Base-by-base conservation (phyloP, 176 grass and related monocot species). In the Pharus latifolius region DNA sequence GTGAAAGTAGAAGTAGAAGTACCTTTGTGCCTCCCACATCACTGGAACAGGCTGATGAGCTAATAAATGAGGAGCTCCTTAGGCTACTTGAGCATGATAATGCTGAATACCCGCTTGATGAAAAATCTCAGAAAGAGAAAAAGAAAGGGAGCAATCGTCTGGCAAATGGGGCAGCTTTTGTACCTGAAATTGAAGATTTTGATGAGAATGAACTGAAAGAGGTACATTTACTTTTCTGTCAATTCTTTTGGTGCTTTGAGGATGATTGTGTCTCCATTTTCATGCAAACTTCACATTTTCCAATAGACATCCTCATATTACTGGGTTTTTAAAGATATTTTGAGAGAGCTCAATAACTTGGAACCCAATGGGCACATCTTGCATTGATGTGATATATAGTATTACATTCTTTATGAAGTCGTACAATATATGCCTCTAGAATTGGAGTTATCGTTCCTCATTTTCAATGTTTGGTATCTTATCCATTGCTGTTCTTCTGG, bases 151-250 rank as follows among this genome's bases (percentile, higher is more conserved):
- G 22, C 44, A 97, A 88, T 74, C 67, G 38, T 22, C 43, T 61
- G 32, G 26, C 33, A 49, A 88, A 78, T 75, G 83, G 54, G 10
- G 63, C 63, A 77, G 11, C 73, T 78, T 47, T 14, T 56, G 19
- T 90, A 57, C 86, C 86, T 75, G 89, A 92, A 77, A 82, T 97
- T 67, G 94, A 97, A 80, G 84, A 90, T 80, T 88, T 92, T 64
- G 84, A 87, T 17, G 85, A 83, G 41, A 65, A 68, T 56, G 69
- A 90, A 70, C 64, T 97, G 26, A 90, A 85, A 79, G 83, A 90
- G 86, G 89, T 92, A 60, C 27, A 24, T 60, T 48, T 55, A 15
- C 3, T 62, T 83, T 27, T 2, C n/a, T 38, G 23, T 42, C 13
- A 5, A 62, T 84, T 63, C 56, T 17, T 33, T 60, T 34, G 3